Evolutionary conservation across 208 protist genomes (phyloP), one percentile per base, ranked within the genome.

Genomic region (Trypanosoma congolense): DNA sequence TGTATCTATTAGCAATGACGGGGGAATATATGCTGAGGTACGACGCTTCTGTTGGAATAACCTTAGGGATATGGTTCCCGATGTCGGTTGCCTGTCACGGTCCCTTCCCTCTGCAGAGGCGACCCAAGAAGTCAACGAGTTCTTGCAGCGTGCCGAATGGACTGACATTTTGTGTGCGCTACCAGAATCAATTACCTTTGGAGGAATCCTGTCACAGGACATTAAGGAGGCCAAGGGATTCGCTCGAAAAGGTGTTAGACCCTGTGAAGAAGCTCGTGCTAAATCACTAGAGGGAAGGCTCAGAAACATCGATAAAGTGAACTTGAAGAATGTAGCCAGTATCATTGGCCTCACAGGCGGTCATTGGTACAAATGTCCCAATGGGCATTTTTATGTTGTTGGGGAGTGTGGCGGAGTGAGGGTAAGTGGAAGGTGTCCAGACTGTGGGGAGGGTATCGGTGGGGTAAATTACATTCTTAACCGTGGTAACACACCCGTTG

Each of bases 401-500:
- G 77, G 48, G 12, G 75, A 80, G 19, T 84, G 77, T 61, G 77
- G 77, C 6, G 75, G 77, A 18, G 75, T 75, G 1, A 83, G 75
- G 69, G 3, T 77, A 38, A 4, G 41, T 14, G 6, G 21, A 10
- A 41, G 10, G 0, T 84, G 77, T 36, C 44, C 46, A 5, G 77
- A 84, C 40, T 84, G 77, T 14, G 35, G 35, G 35, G 14, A 40
- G 14, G 35, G 10, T 40, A 40, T 40, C 35, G 35, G 35, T 40
- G 35, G 35, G 35, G 35, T 40, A 40, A 40, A 40, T 40, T 40
- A 40, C 14, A 8, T 40, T 14, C 8, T 8, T 40, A 14, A n/a
- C 35, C 10, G 14, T n/a, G 35, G 35, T 40, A 40, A 40, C 35
- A 40, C 35, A n/a, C 35, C 10, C 14, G 35, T 40, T n/a, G 35